Conservation (phyloP, 2,329 filamentous ascomycete genomes). For the Pestalotiopsis sp. region DNA sequence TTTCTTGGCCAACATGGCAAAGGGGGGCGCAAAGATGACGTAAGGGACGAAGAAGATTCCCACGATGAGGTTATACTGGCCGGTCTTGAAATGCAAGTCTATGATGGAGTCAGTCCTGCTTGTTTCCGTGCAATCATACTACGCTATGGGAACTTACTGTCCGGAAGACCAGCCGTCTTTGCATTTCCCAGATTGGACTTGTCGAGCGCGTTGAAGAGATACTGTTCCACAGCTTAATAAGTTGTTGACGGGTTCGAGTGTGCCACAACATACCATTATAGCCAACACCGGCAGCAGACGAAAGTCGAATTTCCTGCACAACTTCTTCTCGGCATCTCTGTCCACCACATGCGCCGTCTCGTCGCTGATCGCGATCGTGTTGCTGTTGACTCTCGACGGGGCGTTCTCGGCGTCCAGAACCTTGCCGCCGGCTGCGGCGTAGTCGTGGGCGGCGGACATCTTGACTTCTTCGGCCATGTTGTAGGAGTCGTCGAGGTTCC, state of each 20-base stretch:
- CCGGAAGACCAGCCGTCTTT: constrained; percentile 47
- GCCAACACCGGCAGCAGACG: constrained; percentile 55
- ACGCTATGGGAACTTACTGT: constrained; percentile 17
- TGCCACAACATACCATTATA: constrained; percentile 42
- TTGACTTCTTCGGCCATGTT: not conserved
- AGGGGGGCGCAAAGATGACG: constrained; percentile 67
- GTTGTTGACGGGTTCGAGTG: too few relatives aligned
- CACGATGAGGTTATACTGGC: constrained; percentile 71
- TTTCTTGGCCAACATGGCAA: constrained; percentile 68
- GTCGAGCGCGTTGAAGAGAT: constrained; percentile 49
- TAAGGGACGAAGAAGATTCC: constrained; percentile 75
- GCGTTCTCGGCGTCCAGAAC: not conserved
- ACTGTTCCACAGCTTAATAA: constrained; percentile 18
- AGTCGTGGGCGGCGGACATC: not conserved
- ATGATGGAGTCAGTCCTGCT: not conserved
- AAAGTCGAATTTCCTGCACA: constrained; percentile 57
- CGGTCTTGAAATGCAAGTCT: constrained; percentile 60
- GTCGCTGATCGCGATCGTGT: constrained; percentile 34
- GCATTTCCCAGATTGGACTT: constrained; percentile 58
- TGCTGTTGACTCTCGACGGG: constrained; percentile 23
- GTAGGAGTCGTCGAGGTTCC: not conserved
- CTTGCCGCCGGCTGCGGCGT: not conserved
- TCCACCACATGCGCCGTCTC: constrained; percentile 36
- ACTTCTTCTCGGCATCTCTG: constrained; percentile 45
- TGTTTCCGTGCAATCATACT: not conserved